These are phyloP conservation scores for Pseudisothecium myosuroides DNA, from an alignment of 225 moss, liverwort and hornwort species.

Conservation along the genomic window DNA sequence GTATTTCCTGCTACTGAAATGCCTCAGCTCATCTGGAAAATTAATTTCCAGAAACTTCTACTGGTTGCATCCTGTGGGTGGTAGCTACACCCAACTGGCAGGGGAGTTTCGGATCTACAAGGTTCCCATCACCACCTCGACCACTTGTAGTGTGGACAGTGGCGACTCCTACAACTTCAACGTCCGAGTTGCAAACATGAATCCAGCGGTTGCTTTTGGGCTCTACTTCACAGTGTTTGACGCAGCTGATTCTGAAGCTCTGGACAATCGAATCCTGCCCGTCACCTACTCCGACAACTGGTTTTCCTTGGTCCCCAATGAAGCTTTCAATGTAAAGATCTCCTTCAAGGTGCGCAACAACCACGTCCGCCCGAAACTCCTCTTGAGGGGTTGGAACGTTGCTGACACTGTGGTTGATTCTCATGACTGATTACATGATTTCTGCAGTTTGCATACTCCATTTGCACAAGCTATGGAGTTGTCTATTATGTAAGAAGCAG, in stretches of 20 bases:
- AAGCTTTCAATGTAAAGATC: conserved; percentile 34
- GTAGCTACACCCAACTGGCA: conserved; percentile 47
- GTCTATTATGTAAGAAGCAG: not conserved
- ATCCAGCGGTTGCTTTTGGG: conserved; percentile 55
- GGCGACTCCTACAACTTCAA: conserved; percentile 6
- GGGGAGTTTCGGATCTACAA: conserved; percentile 49
- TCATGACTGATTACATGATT: not conserved
- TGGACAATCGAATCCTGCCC: conserved; percentile 60
- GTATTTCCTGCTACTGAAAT: conserved; percentile 65
- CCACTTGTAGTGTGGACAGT: not conserved
- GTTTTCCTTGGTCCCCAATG: conserved; percentile 73
- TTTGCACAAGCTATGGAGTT: not conserved
- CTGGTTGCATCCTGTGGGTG: conserved; percentile 57
- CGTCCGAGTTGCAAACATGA: conserved; percentile 36
- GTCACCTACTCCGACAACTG: conserved; percentile 80
- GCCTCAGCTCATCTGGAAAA: conserved; percentile 21
- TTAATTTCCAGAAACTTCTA: conserved; percentile 79
- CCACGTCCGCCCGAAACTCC: conserved; percentile 27
- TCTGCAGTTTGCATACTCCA: not conserved
- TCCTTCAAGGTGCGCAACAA: conserved; percentile 38
- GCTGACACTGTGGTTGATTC: conserved; percentile 18
- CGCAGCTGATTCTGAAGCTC: not conserved
- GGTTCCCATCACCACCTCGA: conserved; percentile 31
- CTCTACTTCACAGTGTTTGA: conserved; percentile 59
- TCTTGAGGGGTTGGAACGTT: conserved; percentile 83